Evolutionary conservation across 352 stramenopile genomes (phyloP), one percentile per base, ranked within the genome.

Genomic region (Albugo laibachii): DNA sequence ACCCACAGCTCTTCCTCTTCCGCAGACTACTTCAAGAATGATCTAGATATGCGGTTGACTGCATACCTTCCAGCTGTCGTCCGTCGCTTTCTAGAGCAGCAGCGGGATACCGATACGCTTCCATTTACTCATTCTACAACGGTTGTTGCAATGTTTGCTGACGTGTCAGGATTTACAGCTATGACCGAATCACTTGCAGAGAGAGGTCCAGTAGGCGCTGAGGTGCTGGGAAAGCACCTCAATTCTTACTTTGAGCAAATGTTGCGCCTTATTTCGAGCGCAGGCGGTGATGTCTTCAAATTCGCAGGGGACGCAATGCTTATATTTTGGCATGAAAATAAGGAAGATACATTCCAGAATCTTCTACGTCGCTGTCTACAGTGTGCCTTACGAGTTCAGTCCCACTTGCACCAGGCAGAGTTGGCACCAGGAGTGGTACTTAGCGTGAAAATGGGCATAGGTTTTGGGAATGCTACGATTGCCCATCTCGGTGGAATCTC

Each of bases 291-390:
- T 60, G 82, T 94, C 15, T 92, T 96, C 60, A 96, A 97, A 66
- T 97, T 97, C 54, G 89, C 89, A 12, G 89, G 89, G n/a, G 89
- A 97, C 45, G 89, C 89, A 14, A 84, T 96, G 71, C 83, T 97
- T 48, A 87, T 96, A 38, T 86, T 97, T 45, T 97, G 86, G 86
- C 78, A 77, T 11, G 71, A 83, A 52, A 86, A 85, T 59, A 86
- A 93, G 49, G 76, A 95, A 21, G 79, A 94, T 51, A 87, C 79
- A 31, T 63, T 93, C 53, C 66, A 92, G 50, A 71, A 55, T 11
- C 62, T 92, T 20, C 49, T 95, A 24, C 65, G 80, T 2, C 68
- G 85, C 12, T 80, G 73, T 14, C 53, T 92, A 12, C 87, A 96
- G 58, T 95, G 83, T 50, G 87, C 87, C 3, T 53, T 95, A 44